These are phyloP conservation scores for Alternaria sp. DNA, from an alignment of 2,329 filamentous ascomycete species.

Conservation along the genomic window DNA sequence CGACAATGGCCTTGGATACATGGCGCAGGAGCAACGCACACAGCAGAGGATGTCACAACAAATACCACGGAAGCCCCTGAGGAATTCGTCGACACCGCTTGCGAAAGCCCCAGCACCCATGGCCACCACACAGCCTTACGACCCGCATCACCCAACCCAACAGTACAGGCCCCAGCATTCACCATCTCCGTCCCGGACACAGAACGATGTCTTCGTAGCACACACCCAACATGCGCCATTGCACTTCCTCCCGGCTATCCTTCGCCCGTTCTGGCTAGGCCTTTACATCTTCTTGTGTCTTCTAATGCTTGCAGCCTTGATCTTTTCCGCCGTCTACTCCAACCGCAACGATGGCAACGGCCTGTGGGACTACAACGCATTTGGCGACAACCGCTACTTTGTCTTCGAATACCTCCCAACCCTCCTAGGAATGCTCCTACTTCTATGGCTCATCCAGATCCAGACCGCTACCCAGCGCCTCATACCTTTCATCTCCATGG, in stretches of 20 bases:
- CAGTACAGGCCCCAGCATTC: conserved; percentile 12
- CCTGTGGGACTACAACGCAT: conserved; percentile 70
- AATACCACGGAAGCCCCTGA: conserved; percentile 26
- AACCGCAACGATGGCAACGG: conserved; percentile 60
- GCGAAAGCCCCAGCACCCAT: conserved; percentile 11
- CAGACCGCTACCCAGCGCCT: conserved; percentile 77
- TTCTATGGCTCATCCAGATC: conserved; percentile 79
- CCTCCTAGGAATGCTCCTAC: conserved; percentile 71
- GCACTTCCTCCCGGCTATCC: conserved; percentile 72
- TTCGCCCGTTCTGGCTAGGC: conserved; percentile 71
- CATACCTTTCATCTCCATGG: conserved; percentile 79
- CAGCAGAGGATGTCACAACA: conserved; percentile 38
- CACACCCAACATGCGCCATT: conserved; percentile 58
- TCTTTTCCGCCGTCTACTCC: conserved; percentile 67
- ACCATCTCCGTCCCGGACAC: conserved; percentile 20
- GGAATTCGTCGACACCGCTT: conserved; percentile 17
- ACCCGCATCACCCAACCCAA: not conserved
- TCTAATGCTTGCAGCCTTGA: conserved; percentile 73
- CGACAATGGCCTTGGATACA: conserved; percentile 47
- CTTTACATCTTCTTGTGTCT: conserved; percentile 67
- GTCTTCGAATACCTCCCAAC: conserved; percentile 86
- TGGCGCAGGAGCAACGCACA: conserved; percentile 41
- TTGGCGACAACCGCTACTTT: conserved; percentile 80
- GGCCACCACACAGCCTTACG: conserved; percentile 4
- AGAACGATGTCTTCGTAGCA: conserved; percentile 56